Evolutionary conservation across 805 yeast species (phyloP), one percentile per base, ranked within the genome.

Genomic region (Alloascoidea hylecoeti): DNA sequence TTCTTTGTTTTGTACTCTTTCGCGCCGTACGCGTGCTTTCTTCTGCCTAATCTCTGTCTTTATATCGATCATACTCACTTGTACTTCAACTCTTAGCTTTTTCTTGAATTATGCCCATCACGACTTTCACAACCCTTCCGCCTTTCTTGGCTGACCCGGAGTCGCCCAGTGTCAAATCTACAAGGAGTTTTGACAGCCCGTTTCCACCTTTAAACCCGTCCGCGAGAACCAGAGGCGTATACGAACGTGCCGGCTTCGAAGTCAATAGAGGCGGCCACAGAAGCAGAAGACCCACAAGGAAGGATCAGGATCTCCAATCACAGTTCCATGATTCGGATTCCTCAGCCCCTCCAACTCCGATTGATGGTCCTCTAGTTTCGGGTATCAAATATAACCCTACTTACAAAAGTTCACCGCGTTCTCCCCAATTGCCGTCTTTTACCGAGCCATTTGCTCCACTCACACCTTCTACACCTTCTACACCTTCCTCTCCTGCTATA

Each of bases 171-270:
- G 13, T 23, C 30, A 23, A 23, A n/a, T 9, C 30, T n/a, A 23
- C 30, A n/a, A 9, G 30, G 13, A 23, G n/a, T n/a, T 23, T 60
- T 36, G 56, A 72, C 45, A 68, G 74, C 6, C 72, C 78, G 3
- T 82, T 81, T 46, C 94, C 94, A 2, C 79, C 84, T 0, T 56
- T 82, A 42, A 75, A 73, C 39, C 72, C 79, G 0, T 69, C 70
- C 28, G 74, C 68, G 36, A 58, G 74, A 18, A 78, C 75, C 47
- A 66, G 66, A 46, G 77, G 86, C 2, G 92, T 80, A 2, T 73
- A 79, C 55, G 92, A 82, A 51, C 58, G 92, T 46, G 92, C 92
- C 0, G 94, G 94, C 0, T 82, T 82, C 48, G 92, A 81, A 16
- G 71, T 70, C 6, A 63, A 61, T 42, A 64, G 51, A 34, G 56